Percentiles rank a stretch among this genome's conserved stretches.
These are phyloP conservation scores for Penicillium verrucosum DNA, from an alignment of 2,329 filamentous ascomycete genomes.

Conservation along the genomic window DNA sequence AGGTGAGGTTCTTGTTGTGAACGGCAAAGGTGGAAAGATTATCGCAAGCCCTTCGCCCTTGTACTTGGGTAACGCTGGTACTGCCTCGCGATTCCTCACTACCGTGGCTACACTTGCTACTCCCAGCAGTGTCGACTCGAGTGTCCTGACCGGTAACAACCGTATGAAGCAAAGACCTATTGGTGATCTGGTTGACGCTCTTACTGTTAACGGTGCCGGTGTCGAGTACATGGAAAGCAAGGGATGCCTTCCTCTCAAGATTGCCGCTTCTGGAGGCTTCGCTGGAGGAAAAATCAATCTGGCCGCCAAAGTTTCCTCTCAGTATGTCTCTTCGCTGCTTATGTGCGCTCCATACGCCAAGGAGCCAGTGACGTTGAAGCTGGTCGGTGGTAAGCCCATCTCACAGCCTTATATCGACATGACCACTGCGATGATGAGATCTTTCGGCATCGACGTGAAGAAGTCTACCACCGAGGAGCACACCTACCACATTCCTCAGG, in stretches of 20 bases:
- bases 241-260: conserved; percentile 76
- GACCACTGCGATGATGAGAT: conserved; percentile 96
- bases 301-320: conserved; percentile 94
- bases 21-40: conserved; percentile 84
- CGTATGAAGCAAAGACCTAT: conserved; percentile 97
- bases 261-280: conserved; percentile 79
- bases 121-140: conserved; percentile 61
- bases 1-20: conserved; percentile 84
- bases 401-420: conserved; percentile 98
- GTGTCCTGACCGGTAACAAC: conserved; percentile 85
- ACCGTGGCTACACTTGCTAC: conserved; percentile 83
- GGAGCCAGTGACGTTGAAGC: conserved; percentile 79
- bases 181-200: conserved; percentile 84
- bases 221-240: conserved; percentile 82
- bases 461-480: conserved; percentile 75
- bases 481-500: conserved; percentile 90
- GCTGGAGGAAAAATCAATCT: conserved; percentile 85
- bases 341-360: conserved; percentile 98
- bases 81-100: conserved; percentile 90
- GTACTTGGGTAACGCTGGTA: conserved; percentile 95
- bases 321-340: conserved; percentile 94
- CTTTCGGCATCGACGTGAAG: conserved; percentile 80
- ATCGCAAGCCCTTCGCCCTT: conserved; percentile 71
- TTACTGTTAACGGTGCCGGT: conserved; percentile 79
- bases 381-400: conserved; percentile 96